phyloP scores from a whole-genome alignment of 495 filamentous ascomycete genomes.

The Hyaloscypha variabilis region DNA sequence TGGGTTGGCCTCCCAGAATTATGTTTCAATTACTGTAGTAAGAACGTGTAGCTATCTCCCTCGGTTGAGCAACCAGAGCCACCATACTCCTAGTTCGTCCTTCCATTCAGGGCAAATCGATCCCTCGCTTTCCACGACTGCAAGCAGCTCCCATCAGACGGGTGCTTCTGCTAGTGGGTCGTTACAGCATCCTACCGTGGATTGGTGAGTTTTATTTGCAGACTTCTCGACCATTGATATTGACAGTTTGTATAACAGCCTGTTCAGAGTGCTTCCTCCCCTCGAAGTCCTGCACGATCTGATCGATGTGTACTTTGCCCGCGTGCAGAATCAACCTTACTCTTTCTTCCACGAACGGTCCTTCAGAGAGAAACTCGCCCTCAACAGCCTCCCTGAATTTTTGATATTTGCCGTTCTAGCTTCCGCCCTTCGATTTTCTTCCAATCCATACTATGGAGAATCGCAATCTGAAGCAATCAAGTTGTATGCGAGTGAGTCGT shows the following conservation, averaged over 20 bases:
- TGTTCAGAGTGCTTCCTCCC: constrained; percentile 30
- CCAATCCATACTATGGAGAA: constrained; percentile 31
- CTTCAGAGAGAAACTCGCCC: constrained; percentile 31
- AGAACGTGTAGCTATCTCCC: neutral
- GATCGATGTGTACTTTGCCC: constrained; percentile 35
- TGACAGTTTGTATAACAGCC: neutral
- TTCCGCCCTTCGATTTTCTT: constrained; percentile 34
- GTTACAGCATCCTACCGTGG: neutral
- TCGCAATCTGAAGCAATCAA: constrained; percentile 26
- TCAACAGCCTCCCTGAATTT: constrained; percentile 27
- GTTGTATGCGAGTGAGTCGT: constrained; percentile 35
- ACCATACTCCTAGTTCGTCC: neutral
- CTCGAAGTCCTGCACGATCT: constrained; percentile 25
- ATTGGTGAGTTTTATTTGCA: neutral
- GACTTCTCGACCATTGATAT: neutral
- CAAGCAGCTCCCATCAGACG: neutral
- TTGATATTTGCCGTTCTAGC: constrained; percentile 34
- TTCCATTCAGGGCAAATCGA: neutral
- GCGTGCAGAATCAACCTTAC: constrained; percentile 39
- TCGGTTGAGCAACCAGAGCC: neutral
- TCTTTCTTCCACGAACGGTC: constrained; percentile 35
- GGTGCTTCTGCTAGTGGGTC: neutral
- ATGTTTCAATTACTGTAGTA: neutral
- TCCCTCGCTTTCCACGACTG: neutral
- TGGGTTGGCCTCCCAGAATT: neutral